Base-by-base conservation (phyloP, 1,284 basidiomycete genomes). In the Papiliotrema nemorosa region DNA sequence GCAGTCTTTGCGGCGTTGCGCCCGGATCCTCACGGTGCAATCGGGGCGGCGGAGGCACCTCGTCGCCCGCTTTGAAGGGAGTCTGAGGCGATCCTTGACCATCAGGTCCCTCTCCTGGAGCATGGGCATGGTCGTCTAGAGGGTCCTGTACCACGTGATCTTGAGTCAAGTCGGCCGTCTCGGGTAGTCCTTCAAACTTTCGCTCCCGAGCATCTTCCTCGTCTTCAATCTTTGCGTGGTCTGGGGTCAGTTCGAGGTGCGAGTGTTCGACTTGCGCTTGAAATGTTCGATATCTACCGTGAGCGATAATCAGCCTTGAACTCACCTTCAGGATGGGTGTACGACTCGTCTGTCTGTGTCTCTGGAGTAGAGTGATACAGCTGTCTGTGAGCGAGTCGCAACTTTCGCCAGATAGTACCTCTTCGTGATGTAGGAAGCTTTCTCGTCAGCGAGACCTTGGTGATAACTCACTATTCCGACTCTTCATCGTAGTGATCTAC, bases 341-440 rank as follows among this genome's bases (percentile, higher is more conserved):
- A 98, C 0, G 90, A 81, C 62, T 92, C 90, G 68, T 97, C 93
- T 0, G 89, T 91, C 75, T 98, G 94, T 0, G 93, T 96, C 72
- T 98, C 94, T 0, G 92, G 92, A 21, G 92, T 97, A 51, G 75
- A 87, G 77, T 99, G 94, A 79, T 82, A 96, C 73, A 90, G 78
- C 78, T 96, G 88, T 21, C 18, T 13, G 37, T 50, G 25, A 56
- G 25, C 22, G 9, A 37, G 22, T 16, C 20, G 13, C 20, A 29
- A 6, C 36, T 7, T 13, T 22, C 3, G 21, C 5, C 35, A 46
- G 21, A 16, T 18, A 58, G 53, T 35, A 71, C 70, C 57, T 91
- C 90, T 83, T 97, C 92, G 74, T 94, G 92, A 66, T 91, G 89
- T 38, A 91, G 78, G 80, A 90, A 92, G 78, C 72, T 74, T 18